Base-by-base conservation (phyloP, 192 early-diverging fungal species). In the Coemansia sp. region DNA sequence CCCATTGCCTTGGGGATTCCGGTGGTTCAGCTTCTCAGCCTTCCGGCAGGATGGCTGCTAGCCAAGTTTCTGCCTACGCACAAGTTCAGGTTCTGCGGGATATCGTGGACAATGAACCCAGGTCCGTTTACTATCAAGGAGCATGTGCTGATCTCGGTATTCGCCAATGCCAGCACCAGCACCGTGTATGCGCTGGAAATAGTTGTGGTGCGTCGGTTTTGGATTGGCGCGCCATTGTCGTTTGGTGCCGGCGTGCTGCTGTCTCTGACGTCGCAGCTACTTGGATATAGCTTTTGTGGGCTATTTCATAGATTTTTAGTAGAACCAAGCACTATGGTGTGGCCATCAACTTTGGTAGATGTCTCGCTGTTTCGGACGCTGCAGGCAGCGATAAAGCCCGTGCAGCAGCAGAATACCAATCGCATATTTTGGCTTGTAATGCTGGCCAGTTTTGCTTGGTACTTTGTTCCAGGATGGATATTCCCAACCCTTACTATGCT, bases 61-160 rank as follows among this genome's bases (percentile, higher is more conserved):
- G 86, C 84, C 9, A 61, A 61, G n/a, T 61, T 82, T 13, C 57
- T 90, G 26, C 87, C 88, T 0, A 57, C 63, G 5, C 61, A 51
- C 21, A 61, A 59, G 4, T 65, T 86, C 55, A 49, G 40, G 12
- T 11, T 73, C 5, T 81, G 81, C 45, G 70, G 81, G 3, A 20
- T 31, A 19, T 38, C 36, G 3, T 70, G 68, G 68, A 41, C 61
- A 3, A 74, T 91, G 28, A 93, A 93, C 62, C 85, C 88, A 1
- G 88, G 91, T 1, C 89, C 84, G 18, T 93, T 92, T 70, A 82
- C 72, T 30, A 80, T 91, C 56, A 93, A 93, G 61, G 92, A 91
- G 45, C 88, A 92, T 59, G 90, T 86, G 9, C 77, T 94, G 21
- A 87, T 90, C 42, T 82, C 80, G 36, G 72, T 92, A 35, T 85